Base-by-base conservation (phyloP, 2,329 filamentous ascomycete species). In the Sarocladium strictum region DNA sequence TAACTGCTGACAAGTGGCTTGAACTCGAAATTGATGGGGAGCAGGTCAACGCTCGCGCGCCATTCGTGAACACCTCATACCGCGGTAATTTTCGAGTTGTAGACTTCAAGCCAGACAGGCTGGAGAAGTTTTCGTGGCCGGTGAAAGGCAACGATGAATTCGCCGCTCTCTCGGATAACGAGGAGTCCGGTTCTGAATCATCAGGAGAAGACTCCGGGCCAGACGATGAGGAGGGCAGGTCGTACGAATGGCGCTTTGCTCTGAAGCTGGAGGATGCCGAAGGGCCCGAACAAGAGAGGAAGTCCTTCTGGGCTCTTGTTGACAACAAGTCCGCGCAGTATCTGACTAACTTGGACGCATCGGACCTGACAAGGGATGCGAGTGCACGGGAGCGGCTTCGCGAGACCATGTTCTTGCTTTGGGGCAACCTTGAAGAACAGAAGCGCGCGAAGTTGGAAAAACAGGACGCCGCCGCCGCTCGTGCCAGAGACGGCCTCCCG, bases 231-330 rank as follows among this genome's bases (percentile, higher is more conserved):
- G 5, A 37, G 5, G 37, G 26, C 10, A 65, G 60, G 12, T 63
- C 67, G 7, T 96, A 90, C 88, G 84, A 94, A 67, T 97, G 92
- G 92, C 79, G 81, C 14, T 97, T 97, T 68, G 82, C 81, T 21
- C 76, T 97, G 23, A 76, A 87, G 12, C 80, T 97, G 1, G 88
- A 96, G 68, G 89, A 92, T 59, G 84, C 80, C 0, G 64, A 54
- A 60, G 63, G 67, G 14, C 77, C 73, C 14, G 65, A 77, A 6
- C n/a, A 35, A 19, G 12, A 32, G 5, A 33, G n/a, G 47, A 17
- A 35, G n/a, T 74, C 75, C 26, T 65, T 92, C 53, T 90, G 87
- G 76, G 79, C 87, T 2, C 73, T 87, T 5, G 85, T 97, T 1
- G 79, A 85, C 53, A 85, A 84, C 55, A 55, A 56, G 10, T 71